These are phyloP conservation scores for Scedosporium dehoogii DNA, from an alignment of 2,329 filamentous ascomycete genomes.

Conservation along the genomic window DNA sequence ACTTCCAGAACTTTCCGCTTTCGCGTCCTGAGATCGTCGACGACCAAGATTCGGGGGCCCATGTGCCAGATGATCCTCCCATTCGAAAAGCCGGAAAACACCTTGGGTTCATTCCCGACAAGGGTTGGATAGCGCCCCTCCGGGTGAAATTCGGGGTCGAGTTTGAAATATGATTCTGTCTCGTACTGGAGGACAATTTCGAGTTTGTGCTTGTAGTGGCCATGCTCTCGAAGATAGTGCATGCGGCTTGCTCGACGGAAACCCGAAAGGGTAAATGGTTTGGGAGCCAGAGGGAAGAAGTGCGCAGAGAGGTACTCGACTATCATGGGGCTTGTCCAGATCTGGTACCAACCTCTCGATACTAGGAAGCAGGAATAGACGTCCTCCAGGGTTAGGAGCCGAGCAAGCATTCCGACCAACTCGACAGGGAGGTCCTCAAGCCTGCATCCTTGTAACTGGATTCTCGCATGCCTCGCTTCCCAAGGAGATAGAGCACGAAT, in stretches of 20 bases:
- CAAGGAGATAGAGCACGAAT: slow-evolving; percentile 16
- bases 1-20: neutral
- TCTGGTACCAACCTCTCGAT: slow-evolving; percentile 15
- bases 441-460: slow-evolving; percentile 9
- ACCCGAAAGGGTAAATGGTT: neutral
- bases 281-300: neutral
- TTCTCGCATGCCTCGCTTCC: slow-evolving; percentile 18
- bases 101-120: too few species aligned
- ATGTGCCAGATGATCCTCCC: neutral
- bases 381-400: slow-evolving; percentile 16
- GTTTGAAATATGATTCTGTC: neutral
- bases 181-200: neutral
- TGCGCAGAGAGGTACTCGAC: neutral
- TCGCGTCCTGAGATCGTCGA: neutral
- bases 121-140: neutral
- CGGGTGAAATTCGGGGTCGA: neutral
- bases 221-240: neutral
- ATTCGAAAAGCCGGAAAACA: too few species aligned
- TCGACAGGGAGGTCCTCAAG: slow-evolving; percentile 17
- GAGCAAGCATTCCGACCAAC: slow-evolving; percentile 16
- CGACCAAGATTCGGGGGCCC: neutral
- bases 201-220: neutral
- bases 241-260: neutral
- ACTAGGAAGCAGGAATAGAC: slow-evolving; percentile 16
- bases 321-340: slow-evolving; percentile 12